Evolutionary conservation across 805 yeast genomes (phyloP).

Genomic region (Metschnikowia lachancei): DNA sequence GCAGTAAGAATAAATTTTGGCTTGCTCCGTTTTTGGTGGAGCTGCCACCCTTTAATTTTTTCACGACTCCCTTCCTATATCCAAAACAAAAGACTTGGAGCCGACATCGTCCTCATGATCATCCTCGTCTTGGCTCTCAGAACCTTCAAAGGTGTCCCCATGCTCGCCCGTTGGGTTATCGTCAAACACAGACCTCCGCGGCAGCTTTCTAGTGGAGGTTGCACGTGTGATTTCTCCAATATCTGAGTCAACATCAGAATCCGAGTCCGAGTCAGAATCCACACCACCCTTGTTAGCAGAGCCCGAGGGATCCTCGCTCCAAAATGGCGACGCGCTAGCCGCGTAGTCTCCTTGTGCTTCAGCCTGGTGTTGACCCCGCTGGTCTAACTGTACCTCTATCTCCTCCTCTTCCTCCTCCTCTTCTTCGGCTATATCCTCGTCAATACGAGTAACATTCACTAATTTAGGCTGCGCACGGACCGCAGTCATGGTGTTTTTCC

Average conservation of each 20-base stretch:
- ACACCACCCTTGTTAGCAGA: slow-evolving; percentile 1
- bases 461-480: slow-evolving; percentile 72
- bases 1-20: no score
- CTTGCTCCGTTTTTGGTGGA: no score
- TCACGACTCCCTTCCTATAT: slow-evolving; percentile 10
- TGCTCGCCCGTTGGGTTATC: neutral
- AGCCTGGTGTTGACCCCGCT: neutral
- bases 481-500: slow-evolving; percentile 61
- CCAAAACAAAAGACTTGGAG: slow-evolving; percentile 17
- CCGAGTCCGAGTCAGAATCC: slow-evolving; percentile 21
- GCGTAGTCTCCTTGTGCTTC: neutral
- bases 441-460: slow-evolving; percentile 53
- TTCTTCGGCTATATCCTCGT: slow-evolving; percentile 41
- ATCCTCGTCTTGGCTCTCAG: neutral
- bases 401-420: slow-evolving; percentile 22
- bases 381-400: neutral
- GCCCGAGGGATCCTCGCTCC: neutral
- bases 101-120: slow-evolving; percentile 9
- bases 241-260: slow-evolving; percentile 45
- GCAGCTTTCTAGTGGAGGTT: slow-evolving; percentile 22
- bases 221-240: slow-evolving; percentile 45
- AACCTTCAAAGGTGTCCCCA: neutral
- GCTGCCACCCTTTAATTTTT: no score
- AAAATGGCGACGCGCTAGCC: neutral
- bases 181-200: neutral